Conservation (phyloP, 768 basidiomycete species). For the Lanmaoa pseudosensibilis region DNA sequence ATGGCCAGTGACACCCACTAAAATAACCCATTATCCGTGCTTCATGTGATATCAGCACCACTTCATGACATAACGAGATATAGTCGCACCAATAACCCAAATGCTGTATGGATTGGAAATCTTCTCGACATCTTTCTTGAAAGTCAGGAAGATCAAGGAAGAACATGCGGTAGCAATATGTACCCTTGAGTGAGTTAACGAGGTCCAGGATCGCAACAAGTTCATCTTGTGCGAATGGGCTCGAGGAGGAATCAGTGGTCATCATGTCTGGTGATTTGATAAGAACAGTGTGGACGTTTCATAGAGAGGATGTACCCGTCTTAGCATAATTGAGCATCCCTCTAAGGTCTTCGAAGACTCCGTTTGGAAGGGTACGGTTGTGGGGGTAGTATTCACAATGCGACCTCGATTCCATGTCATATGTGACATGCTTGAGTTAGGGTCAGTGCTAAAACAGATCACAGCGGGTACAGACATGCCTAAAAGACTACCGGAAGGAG, state of each 20-base stretch:
- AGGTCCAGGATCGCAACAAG: slow-evolving; percentile 14
- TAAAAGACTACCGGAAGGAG: not conserved
- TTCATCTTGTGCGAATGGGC: slow-evolving; percentile 15
- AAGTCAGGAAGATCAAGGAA: not conserved
- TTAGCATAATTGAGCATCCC: slow-evolving; percentile 17
- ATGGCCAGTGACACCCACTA: slow-evolving; percentile 1
- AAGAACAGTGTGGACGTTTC: not conserved
- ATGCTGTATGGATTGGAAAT: slow-evolving; percentile 5
- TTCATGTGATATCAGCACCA: slow-evolving; percentile 1
- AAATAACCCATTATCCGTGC: slow-evolving; percentile 13
- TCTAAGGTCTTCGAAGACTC: slow-evolving; percentile 8
- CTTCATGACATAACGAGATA: not conserved
- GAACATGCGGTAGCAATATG: not conserved
- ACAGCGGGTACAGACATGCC: not conserved
- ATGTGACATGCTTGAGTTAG: not conserved
- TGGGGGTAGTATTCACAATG: slow-evolving; percentile 20
- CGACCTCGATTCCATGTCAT: slow-evolving; percentile 11
- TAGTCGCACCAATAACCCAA: slow-evolving; percentile 16
- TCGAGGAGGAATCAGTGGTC: slow-evolving; percentile 19
- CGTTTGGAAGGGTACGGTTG: not conserved
- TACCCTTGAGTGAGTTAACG: slow-evolving; percentile 16
- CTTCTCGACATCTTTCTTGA: not conserved
- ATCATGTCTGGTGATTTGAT: slow-evolving; percentile 8
- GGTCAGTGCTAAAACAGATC: not conserved
- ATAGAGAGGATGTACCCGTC: slow-evolving; percentile 5